Evolutionary conservation across 495 filamentous ascomycete genomes (phyloP).

Genomic region (Poronia punctata): DNA sequence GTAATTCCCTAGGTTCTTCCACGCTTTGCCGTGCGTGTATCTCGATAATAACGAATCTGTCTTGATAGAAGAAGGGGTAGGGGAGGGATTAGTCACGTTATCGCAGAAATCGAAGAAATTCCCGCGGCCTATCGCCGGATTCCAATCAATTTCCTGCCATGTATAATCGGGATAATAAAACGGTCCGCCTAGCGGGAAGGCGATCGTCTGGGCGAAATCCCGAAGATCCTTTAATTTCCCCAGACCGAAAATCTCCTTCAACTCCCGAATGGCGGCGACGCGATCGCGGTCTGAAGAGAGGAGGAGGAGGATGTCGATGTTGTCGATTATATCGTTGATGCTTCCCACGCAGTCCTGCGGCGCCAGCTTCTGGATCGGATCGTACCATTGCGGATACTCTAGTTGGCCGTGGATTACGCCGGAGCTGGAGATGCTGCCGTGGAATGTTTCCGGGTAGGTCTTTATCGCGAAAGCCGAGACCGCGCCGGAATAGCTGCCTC

Average conservation of each 20-base stretch:
- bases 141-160: slow-evolving; percentile 41
- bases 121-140: slow-evolving; percentile 11
- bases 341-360: slow-evolving; percentile 34
- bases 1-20: slow-evolving; percentile 40
- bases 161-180: slow-evolving; percentile 37
- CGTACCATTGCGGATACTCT: slow-evolving; percentile 30
- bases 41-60: slow-evolving; percentile 30
- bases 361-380: slow-evolving; percentile 31
- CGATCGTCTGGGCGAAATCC: slow-evolving; percentile 36
- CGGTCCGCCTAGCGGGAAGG: slow-evolving; percentile 33
- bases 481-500: slow-evolving; percentile 29
- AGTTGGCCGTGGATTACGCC: slow-evolving; percentile 26
- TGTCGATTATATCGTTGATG: slow-evolving; percentile 33
- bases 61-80: slow-evolving; percentile 26
- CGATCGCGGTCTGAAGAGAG: slow-evolving; percentile 21
- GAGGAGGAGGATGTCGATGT: slow-evolving; percentile 27
- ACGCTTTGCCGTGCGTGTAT: slow-evolving; percentile 34
- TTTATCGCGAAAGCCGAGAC: slow-evolving; percentile 31
- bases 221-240: slow-evolving; percentile 23
- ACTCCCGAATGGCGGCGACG: slow-evolving; percentile 18
- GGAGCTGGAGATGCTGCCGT: slow-evolving; percentile 30
- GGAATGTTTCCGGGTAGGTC: slow-evolving; percentile 27
- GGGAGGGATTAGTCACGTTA: slow-evolving; percentile 36
- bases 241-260: slow-evolving; percentile 33
- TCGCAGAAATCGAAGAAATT: slow-evolving; percentile 40